Percentiles rank a stretch among this genome's conserved stretches.
Conservation (phyloP, 176 grass and related monocot genomes). For the Puccinellia tenuiflora region DNA sequence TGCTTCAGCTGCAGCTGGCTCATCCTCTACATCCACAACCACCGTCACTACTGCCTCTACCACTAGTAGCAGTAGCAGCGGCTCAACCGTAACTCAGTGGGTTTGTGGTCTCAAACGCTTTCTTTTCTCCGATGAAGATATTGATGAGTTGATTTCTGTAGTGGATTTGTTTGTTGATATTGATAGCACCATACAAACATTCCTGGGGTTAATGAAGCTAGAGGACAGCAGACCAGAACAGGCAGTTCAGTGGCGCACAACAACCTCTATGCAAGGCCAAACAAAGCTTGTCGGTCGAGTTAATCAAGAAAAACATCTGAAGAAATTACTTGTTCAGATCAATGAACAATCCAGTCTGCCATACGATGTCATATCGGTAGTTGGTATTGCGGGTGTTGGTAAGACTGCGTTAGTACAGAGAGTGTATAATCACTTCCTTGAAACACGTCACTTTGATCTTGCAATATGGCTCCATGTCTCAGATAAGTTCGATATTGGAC, state of each 20-base stretch:
- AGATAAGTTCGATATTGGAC: not conserved
- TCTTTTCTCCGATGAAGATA: constrained; percentile 10
- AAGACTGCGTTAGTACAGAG: constrained; percentile 27
- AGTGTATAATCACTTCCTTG: not conserved
- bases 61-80: not conserved
- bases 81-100: not conserved
- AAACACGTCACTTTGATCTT: not conserved
- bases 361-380: constrained; percentile 36
- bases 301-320: not conserved
- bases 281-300: not conserved
- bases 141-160: not conserved
- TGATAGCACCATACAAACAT: not conserved
- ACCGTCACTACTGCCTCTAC: not conserved
- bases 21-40: not conserved
- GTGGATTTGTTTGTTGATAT: constrained; percentile 11
- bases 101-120: not conserved
- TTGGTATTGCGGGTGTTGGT: constrained; percentile 53
- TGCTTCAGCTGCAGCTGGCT: not conserved
- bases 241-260: not conserved
- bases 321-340: not conserved
- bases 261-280: constrained; percentile 6
- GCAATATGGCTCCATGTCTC: constrained; percentile 30
- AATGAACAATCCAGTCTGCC: not conserved
- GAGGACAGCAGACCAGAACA: not conserved
- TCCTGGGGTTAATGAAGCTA: not conserved